A percentile compares a stretch with the other conserved stretches of the same genome.
These are phyloP conservation scores for Filosporella fistucella DNA, from an alignment of 495 filamentous ascomycete species.

Conservation along the genomic window DNA sequence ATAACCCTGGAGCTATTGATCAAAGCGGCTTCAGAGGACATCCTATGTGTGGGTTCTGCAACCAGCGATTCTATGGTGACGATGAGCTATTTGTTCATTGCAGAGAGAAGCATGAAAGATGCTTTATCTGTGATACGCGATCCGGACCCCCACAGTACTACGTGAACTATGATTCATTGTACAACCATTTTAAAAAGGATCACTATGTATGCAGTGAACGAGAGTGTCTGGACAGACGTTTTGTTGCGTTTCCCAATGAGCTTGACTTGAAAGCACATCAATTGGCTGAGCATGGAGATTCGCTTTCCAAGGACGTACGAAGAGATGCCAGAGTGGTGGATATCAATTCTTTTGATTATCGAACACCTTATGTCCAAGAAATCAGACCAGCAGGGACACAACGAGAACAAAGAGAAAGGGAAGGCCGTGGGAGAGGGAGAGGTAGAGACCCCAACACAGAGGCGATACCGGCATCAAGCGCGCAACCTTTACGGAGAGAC, in stretches of 20 bases:
- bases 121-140: slow-evolving; percentile 86
- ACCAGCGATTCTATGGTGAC: slow-evolving; percentile 86
- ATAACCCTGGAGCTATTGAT: slow-evolving; percentile 82
- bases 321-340: slow-evolving; percentile 85
- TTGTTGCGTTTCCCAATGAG: slow-evolving; percentile 92
- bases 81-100: slow-evolving; percentile 95
- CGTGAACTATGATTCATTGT: slow-evolving; percentile 75
- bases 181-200: slow-evolving; percentile 78
- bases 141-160: slow-evolving; percentile 79
- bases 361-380: slow-evolving; percentile 63
- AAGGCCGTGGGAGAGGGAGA: slow-evolving; percentile 43
- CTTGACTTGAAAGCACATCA: slow-evolving; percentile 91
- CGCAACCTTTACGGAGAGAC: slow-evolving; percentile 78
- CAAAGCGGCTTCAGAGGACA: slow-evolving; percentile 97
- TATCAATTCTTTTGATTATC: slow-evolving; percentile 77
- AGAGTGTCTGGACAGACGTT: slow-evolving; percentile 94
- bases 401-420: slow-evolving; percentile 34
- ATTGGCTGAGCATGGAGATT: slow-evolving; percentile 68
- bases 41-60: slow-evolving; percentile 91
- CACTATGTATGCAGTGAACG: slow-evolving; percentile 82
- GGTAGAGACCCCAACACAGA: slow-evolving; percentile 66
- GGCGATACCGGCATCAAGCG: slow-evolving; percentile 68
- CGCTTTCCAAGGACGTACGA: slow-evolving; percentile 75
- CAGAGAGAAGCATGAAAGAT: slow-evolving; percentile 86
- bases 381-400: slow-evolving; percentile 46